Percentiles rank a stretch among this genome's conserved stretches.
Conservation (phyloP, 495 filamentous ascomycete species). For the Aspergillus incahuasiensis region DNA sequence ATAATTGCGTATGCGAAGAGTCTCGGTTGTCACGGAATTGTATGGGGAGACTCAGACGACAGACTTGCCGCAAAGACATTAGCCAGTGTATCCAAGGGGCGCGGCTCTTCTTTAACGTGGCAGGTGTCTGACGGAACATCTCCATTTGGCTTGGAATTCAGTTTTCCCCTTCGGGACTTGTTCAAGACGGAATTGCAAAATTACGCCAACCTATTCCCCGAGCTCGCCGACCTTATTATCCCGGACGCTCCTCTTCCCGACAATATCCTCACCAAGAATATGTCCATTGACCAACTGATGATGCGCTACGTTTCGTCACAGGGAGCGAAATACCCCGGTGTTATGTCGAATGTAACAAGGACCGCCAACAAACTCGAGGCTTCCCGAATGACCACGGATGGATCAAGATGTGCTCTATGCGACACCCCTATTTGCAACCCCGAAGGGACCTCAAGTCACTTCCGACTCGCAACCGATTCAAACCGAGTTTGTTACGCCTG, state of each 20-base stretch:
- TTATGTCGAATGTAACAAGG: conserved; percentile 90
- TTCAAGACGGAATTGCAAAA: conserved; percentile 70
- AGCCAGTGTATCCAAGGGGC: conserved; percentile 82
- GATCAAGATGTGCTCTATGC: conserved; percentile 36
- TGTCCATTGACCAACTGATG: conserved; percentile 90
- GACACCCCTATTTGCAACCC: conserved; percentile 34
- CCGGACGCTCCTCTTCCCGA: conserved; percentile 34
- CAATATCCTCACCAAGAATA: conserved; percentile 53
- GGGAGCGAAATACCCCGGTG: conserved; percentile 81
- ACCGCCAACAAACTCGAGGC: conserved; percentile 71
- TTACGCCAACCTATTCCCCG: conserved; percentile 52
- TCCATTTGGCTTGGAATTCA: conserved; percentile 53
- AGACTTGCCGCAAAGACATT: conserved; percentile 82
- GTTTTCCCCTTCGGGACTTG: conserved; percentile 76
- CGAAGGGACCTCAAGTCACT: neutral
- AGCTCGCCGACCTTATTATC: conserved; percentile 49
- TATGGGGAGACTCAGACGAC: conserved; percentile 85
- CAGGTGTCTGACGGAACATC: conserved; percentile 68
- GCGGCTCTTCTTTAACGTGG: conserved; percentile 78
- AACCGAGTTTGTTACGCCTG: conserved; percentile 55
- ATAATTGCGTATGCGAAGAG: conserved; percentile 59
- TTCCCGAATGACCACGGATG: conserved; percentile 13
- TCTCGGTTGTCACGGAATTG: conserved; percentile 58
- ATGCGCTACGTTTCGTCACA: conserved; percentile 80
- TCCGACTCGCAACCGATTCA: neutral